Base-by-base conservation (phyloP, 495 filamentous ascomycete genomes). In the Penicillium maclennaniae region DNA sequence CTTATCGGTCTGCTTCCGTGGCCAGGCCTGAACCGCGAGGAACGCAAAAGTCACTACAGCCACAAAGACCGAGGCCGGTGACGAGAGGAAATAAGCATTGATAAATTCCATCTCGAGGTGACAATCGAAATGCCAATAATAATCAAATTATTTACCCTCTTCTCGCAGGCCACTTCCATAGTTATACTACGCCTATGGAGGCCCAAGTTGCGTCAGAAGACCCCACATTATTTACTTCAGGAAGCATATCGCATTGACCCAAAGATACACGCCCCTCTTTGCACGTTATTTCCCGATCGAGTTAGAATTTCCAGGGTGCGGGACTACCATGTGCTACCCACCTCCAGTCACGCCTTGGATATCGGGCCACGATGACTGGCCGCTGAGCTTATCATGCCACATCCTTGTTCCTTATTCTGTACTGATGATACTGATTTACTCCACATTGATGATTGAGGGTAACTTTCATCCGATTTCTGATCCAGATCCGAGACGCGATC, bases 161-260 rank as follows among this genome's bases (percentile, higher is more conserved):
- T 34, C 14, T 34, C 31, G 47, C 39, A 42, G 42, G 46, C 26
- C 26, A 5, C 12, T 15, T 28, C 36, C 27, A 8, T 19, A 62
- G 47, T 57, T 65, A 65, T 65, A 65, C 49, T 49, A 25, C 21
- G 7, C 1, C 19, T 12, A 23, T 14, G 25, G 47, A 51, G 55
- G 58, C 34, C 52, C 49, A 49, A 51, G 52, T 55, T 34, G 36
- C 19, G 19, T 28, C 23, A 23, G 23, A 23, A 7, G 20, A 43
- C 60, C 41, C 60, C 62, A 65, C 56, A 58, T 53, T 44, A 60
- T 57, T 57, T 50, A 50, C 43, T 54, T 56, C 47, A 23, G 23
- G 2, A 5, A 45, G 19, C 37, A 25, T n/a, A 9, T 48, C 40
- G 16, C 25, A 41, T 52, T 43, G 39, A 51, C 31, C 17, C 19